phyloP scores from a whole-genome alignment of 495 filamentous ascomycete species.

The Xylaria cubensis region DNA sequence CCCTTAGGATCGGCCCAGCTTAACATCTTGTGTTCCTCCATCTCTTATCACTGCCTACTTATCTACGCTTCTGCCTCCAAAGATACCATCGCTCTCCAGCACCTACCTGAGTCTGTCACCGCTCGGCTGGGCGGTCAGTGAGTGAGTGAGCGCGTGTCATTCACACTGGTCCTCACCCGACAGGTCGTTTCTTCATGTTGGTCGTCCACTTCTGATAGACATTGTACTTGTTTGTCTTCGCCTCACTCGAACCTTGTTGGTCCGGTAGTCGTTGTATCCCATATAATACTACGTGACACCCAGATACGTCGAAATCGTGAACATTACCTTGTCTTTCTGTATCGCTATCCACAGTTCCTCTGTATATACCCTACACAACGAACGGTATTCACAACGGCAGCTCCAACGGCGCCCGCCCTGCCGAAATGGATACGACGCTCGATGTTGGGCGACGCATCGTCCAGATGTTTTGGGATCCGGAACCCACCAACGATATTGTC shows the following conservation, averaged over 20 bases:
- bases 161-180: background rate
- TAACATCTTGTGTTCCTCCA: background rate
- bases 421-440: constrained; percentile 50
- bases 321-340: constrained; percentile 4
- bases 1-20: background rate
- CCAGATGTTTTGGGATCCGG: constrained; percentile 94
- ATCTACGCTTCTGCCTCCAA: background rate
- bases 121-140: constrained; percentile 12
- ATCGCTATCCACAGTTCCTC: background rate
- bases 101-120: background rate
- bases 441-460: constrained; percentile 74
- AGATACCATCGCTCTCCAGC: background rate
- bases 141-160: constrained; percentile 6
- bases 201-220: background rate
- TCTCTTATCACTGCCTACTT: background rate
- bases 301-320: background rate
- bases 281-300: constrained; percentile 12
- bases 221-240: background rate
- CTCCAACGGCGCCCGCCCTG: background rate
- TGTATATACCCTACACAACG: background rate
- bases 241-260: background rate
- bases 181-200: constrained; percentile 11
- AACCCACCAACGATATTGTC: constrained; percentile 80
- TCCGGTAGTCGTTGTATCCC: background rate
- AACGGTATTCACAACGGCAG: background rate